A percentile compares a stretch with the other conserved stretches of the same genome.
These are phyloP conservation scores for Hippophae rhamnoides DNA, from an alignment of 306 rosid species.

Conservation along the genomic window DNA sequence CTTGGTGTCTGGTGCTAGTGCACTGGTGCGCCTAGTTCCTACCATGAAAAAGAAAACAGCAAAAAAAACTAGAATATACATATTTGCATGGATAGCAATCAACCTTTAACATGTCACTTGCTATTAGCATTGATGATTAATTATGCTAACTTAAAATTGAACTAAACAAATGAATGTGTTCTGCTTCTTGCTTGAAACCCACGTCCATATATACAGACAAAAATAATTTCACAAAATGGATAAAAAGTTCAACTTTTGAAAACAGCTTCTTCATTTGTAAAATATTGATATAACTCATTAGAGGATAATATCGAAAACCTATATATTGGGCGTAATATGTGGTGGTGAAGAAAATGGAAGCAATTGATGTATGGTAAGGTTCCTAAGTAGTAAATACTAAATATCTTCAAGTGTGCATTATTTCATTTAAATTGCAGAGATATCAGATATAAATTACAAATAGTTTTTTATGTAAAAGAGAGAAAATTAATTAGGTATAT, in stretches of 20 bases:
- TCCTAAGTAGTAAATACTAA: slow-evolving; percentile 81
- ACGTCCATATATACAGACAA: too few species aligned
- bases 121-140: too few species aligned
- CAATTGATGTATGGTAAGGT: slow-evolving; percentile 79
- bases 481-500: too few species aligned
- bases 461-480: neutral
- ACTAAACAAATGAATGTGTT: too few species aligned
- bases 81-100: too few species aligned
- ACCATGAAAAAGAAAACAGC: too few species aligned
- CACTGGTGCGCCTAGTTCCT: too few species aligned
- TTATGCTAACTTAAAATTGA: too few species aligned
- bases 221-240: slow-evolving; percentile 16
- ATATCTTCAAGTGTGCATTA: slow-evolving; percentile 78
- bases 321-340: slow-evolving; percentile 78
- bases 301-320: slow-evolving; percentile 81
- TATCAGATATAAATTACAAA: slow-evolving; percentile 5
- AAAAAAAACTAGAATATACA: too few species aligned
- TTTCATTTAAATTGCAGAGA: slow-evolving; percentile 89
- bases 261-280: slow-evolving; percentile 89
- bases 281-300: slow-evolving; percentile 86
- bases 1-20: too few species aligned
- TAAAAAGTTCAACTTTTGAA: slow-evolving; percentile 85
- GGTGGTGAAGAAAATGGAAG: slow-evolving; percentile 69
- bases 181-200: too few species aligned
- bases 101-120: too few species aligned